Evolutionary conservation across 176 grass and related monocot genomes (phyloP), one percentile per base, ranked within the genome.

Genomic region (Oryza punctata): DNA sequence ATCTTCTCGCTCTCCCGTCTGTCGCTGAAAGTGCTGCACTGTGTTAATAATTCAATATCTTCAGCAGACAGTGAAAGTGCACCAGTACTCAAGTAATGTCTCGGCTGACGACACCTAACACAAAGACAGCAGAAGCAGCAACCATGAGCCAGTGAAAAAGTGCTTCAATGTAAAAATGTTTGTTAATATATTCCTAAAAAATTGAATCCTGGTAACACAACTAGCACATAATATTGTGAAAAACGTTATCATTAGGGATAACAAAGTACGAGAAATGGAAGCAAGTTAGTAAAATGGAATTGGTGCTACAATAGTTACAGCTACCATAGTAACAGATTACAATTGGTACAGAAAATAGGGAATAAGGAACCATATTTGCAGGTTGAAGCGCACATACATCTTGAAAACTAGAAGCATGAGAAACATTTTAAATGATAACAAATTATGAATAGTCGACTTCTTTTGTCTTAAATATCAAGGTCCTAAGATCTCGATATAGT

Each of bases 61-160:
- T 94, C 82, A 7, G 54, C 59, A 78, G 89, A 87, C 37, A 94
- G 70, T 18, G 50, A 78, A 79, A 98, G 83, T 72, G 85, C 72
- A 8, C 87, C 90, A 45, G 85, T 82, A 73, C 63, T 95, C 69
- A 95, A 75, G 77, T 98, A 98, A 82, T 92, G 93, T 64, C 43
- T 89, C 82, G 85, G 35, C 52, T 79, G 78, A 76, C 85, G 84
- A 89, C 82, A 88, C 86, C 96, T 98, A 85, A 7, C 40, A 52
- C 40, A 57, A 70, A 41, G 40, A 41, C 37, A 40, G 16, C 12
- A 73, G 41, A 45, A 16, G 6, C 13, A 80, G 68, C 52, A 32
- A 29, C 49, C 50, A 37, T 73, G 19, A 80, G 83, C 32, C 37
- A 83, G 21, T 40, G 73, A 63, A 21, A 14, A 67, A 38, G 45